Conservation (phyloP, 495 filamentous ascomycete species). For the Staphylotrichum tortipilum region DNA sequence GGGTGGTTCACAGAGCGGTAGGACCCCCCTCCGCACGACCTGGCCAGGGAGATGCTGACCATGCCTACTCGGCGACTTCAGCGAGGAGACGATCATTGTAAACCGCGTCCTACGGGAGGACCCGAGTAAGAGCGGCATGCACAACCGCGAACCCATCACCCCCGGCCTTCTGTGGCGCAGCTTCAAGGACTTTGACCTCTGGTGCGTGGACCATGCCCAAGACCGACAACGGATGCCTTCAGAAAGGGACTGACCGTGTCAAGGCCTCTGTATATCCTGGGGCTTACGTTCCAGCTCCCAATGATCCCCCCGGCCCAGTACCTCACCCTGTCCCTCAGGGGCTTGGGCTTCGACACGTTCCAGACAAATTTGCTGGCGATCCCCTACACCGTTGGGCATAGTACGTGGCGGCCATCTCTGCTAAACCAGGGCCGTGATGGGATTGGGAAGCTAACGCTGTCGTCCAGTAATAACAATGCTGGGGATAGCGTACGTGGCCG, state of each 20-base stretch:
- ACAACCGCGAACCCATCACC: conserved; percentile 54
- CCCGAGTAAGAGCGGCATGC: conserved; percentile 56
- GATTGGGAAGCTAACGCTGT: neutral
- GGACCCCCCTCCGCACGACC: neutral
- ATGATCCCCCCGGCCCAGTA: conserved; percentile 49
- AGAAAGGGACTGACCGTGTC: neutral
- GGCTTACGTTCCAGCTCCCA: conserved; percentile 55
- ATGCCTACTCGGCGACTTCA: conserved; percentile 1
- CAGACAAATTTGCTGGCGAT: conserved; percentile 49
- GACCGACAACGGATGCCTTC: too few relatives aligned
- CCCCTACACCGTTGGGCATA: conserved; percentile 30
- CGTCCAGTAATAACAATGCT: conserved; percentile 37
- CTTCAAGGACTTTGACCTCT: conserved; percentile 64
- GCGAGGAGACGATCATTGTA: conserved; percentile 61
- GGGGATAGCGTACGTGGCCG: conserved; percentile 40
- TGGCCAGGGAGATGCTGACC: neutral
- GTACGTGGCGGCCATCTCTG: conserved; percentile 7
- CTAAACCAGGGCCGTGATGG: too few relatives aligned
- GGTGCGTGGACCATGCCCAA: conserved; percentile 32
- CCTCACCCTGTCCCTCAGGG: conserved; percentile 56
- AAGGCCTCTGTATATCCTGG: conserved; percentile 58
- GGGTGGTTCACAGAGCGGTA: conserved; percentile 61
- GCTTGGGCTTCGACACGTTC: conserved; percentile 61
- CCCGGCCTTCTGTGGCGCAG: conserved; percentile 51
- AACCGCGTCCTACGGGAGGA: conserved; percentile 67